Conservation (phyloP, 2,329 filamentous ascomycete genomes). For the Capronia coronata region DNA sequence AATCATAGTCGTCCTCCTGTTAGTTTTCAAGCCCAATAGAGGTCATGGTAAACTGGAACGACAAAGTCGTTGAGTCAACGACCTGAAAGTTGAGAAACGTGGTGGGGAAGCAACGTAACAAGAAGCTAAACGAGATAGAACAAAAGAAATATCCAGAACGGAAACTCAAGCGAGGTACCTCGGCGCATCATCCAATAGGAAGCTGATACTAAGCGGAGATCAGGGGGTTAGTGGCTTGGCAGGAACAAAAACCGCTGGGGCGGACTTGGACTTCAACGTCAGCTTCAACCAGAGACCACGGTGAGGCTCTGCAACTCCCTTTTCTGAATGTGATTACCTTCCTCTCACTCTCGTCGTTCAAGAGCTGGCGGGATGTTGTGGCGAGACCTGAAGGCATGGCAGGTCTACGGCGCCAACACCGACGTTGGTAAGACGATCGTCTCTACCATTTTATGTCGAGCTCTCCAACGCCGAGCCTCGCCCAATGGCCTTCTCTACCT, state of each 20-base stretch:
- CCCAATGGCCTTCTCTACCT: constrained; percentile 55
- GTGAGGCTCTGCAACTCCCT: no score
- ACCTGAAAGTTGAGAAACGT: no score
- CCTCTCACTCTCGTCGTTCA: not conserved
- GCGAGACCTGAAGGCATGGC: constrained; percentile 62
- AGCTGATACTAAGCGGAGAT: constrained; percentile 2
- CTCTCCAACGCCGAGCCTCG: constrained; percentile 46
- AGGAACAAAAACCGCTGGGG: constrained; percentile 9
- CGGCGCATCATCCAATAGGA: constrained; percentile 14
- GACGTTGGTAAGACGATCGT: constrained; percentile 80
- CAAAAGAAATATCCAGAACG: not conserved
- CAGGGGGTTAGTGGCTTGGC: constrained; percentile 12
- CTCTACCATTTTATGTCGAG: constrained; percentile 63
- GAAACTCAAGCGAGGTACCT: constrained; percentile 4
- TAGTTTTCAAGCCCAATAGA: no score
- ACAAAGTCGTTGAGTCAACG: no score
- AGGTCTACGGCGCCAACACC: constrained; percentile 78
- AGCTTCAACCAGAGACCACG: no score
- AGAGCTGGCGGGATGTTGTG: constrained; percentile 39
- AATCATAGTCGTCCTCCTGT: no score
- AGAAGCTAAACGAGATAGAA: not conserved
- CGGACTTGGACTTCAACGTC: no score
- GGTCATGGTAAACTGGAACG: no score
- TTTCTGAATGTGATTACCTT: no score
- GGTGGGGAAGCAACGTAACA: not conserved